A percentile compares a stretch with the other conserved stretches of the same genome.
phyloP scores from a whole-genome alignment of 257 asterid species.

The Plantago elongata region DNA sequence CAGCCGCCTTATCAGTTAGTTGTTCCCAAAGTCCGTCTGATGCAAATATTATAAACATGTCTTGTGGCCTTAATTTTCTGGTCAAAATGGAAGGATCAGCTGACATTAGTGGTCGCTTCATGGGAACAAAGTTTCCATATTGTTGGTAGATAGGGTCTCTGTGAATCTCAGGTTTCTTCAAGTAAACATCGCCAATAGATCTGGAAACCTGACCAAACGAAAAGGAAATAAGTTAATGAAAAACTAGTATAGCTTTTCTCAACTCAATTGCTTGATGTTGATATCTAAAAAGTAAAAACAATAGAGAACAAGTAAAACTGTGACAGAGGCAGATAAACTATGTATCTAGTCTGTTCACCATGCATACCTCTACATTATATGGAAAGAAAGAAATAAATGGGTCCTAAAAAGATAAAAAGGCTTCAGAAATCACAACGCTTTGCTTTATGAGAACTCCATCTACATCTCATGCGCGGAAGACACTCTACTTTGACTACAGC shows the following conservation, averaged over 20 bases:
- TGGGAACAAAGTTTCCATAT: conserved; percentile 51
- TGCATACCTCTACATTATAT: conserved; percentile 35
- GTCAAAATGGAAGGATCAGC: conserved; percentile 84
- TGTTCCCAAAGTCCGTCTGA: conserved; percentile 99
- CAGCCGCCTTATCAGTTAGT: conserved; percentile 71
- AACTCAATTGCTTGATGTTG: conserved; percentile 1
- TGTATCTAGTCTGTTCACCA: conserved; percentile 22
- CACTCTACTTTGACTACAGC: conserved; percentile 32
- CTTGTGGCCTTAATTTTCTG: conserved; percentile 70
- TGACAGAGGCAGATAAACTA: conserved; percentile 11
- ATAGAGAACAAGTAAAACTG: background rate
- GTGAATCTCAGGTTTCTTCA: conserved; percentile 79
- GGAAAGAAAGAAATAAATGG: conserved; percentile 16
- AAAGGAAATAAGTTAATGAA: background rate
- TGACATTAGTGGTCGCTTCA: conserved; percentile 67
- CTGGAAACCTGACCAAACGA: conserved; percentile 70
- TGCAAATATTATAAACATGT: conserved; percentile 77
- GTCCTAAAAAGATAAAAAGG: background rate
- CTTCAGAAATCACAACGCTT: conserved; percentile 31
- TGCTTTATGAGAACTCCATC: conserved; percentile 27
- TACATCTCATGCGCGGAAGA: conserved; percentile 36
- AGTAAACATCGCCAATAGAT: conserved; percentile 84
- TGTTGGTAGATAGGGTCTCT: conserved; percentile 69
- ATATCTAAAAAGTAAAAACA: background rate
- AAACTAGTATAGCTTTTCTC: background rate